Conservation (phyloP, 2,329 filamentous ascomycete genomes). For the Lecanicillium sp. region DNA sequence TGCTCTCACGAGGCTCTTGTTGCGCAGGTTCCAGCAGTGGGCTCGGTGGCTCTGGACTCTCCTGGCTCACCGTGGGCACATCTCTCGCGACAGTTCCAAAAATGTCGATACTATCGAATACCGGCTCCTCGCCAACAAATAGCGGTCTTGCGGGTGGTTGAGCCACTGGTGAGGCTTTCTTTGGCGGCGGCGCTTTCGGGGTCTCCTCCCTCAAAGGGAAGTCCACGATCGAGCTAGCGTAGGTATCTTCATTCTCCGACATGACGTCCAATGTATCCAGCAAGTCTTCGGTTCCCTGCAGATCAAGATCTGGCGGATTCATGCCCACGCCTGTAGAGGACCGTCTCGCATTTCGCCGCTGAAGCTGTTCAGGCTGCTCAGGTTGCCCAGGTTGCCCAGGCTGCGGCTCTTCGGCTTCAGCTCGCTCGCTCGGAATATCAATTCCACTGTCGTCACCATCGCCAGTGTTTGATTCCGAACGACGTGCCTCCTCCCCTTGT, state of each 20-base stretch:
- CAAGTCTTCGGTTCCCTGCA: constrained; percentile 1
- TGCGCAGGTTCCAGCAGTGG: too few relatives aligned
- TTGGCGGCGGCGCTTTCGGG: neutral
- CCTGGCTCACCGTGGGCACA: neutral
- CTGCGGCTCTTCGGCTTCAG: neutral
- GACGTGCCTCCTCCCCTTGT: neutral
- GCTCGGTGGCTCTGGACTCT: too few relatives aligned
- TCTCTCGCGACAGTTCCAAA: neutral
- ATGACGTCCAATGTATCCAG: constrained; percentile 6
- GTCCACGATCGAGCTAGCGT: neutral
- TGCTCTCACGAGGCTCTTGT: too few relatives aligned
- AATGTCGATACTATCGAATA: neutral
- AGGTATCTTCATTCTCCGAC: neutral
- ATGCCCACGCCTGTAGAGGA: too few relatives aligned
- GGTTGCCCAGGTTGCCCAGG: too few relatives aligned
- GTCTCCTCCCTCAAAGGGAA: neutral
- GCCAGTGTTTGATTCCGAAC: neutral
- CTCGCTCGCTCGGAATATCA: constrained; percentile 6
- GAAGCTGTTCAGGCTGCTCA: too few relatives aligned
- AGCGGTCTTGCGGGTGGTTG: neutral
- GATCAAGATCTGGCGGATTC: neutral
- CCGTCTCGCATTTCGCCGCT: too few relatives aligned
- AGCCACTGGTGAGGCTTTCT: too few relatives aligned
- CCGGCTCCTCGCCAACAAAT: neutral
- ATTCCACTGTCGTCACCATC: constrained; percentile 8